These are phyloP conservation scores for Podaxis sp. DNA, from an alignment of 768 basidiomycete species.

Conservation along the genomic window DNA sequence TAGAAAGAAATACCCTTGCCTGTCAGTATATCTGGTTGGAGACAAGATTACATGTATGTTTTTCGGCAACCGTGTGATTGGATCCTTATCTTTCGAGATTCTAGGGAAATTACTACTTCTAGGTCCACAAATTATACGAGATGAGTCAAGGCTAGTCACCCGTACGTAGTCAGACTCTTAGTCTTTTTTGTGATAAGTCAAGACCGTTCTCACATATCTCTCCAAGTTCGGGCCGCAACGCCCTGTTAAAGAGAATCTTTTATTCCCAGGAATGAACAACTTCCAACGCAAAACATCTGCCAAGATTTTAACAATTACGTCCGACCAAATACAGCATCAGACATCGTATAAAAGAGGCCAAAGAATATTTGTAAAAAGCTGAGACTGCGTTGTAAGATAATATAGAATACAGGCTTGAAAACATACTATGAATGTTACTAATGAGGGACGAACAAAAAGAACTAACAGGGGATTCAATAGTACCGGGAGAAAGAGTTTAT, in stretches of 20 bases:
- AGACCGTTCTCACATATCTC: too few species aligned
- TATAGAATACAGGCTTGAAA: constrained; percentile 13
- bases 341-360: constrained; percentile 12
- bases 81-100: too few species aligned
- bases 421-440: constrained; percentile 7
- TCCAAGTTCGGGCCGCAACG: neutral
- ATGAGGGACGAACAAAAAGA: neutral
- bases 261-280: neutral
- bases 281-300: neutral
- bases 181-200: too few species aligned
- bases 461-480: constrained; percentile 7
- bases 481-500: neutral
- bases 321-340: constrained; percentile 17
- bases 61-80: too few species aligned
- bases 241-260: neutral
- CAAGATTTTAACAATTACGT: constrained; percentile 13
- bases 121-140: too few species aligned
- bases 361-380: constrained; percentile 10
- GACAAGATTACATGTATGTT: neutral
- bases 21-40: neutral
- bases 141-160: too few species aligned
- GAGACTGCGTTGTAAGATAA: constrained; percentile 17
- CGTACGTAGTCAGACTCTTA: too few species aligned
- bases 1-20: neutral
- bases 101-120: too few species aligned